Base-by-base conservation (phyloP, 306 rosid species). In the Castanea mollissima region DNA sequence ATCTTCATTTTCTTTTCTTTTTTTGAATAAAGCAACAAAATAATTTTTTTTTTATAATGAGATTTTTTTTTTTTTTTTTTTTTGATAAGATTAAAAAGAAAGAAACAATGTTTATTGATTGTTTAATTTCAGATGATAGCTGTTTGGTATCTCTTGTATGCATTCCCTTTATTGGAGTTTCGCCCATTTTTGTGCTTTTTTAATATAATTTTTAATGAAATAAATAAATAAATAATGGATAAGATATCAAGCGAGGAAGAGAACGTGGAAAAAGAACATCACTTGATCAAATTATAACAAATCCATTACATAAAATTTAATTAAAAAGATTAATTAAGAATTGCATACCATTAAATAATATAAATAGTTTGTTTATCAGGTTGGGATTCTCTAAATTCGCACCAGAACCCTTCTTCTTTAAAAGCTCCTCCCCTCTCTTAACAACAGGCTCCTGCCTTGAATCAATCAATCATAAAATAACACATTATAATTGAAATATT, bases 401-500 rank as follows among this genome's bases (percentile, higher is more conserved):
- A 71, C 88, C 86, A 79, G 84, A 78, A 81, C 92, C 97, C 88
- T 92, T 94, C 96, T 92, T 92, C 95, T 93, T 94, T 76, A 92
- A 75, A 84, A 94, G 97, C 86, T 91, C 97, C 89, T 94, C 99
- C 80, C 97, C 99, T 87, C 90, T 88, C 90, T 91, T 94, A 80
- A 90, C 82, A 81, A 91, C 92, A 56, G 88, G 84, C 91, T 94
- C 99, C 79, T 94, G 95, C 88, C 99, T 94, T 82, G 86, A 87
- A 87, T 83, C 71, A 87, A 83, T 79, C 82, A 86, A 88, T 76
- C 79, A 85, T 56, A 75, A 65, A 83, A 64, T 76, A 35, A 72
- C 78, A 56, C 15, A 76, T 81, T 79, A 80, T 75, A 76, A 72
- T 57, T 82, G 82, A 84, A 54, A 86, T 82, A 72, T n/a, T n/a